These are phyloP conservation scores for Arabidopsis thaliana DNA, from an alignment of 345 rosid genomes.

Conservation along the genomic window TAIR10.1 NC_003071.7:8632001-8632500, in stretches of 20 bases:
- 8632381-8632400: constrained; percentile 7
- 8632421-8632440: neutral
- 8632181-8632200: constrained; percentile 34
- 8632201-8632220: constrained; percentile 33
- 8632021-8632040: too few relatives aligned
- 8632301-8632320: neutral
- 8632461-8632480: constrained; percentile 79
- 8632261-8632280: constrained; percentile 13
- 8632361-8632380: constrained; percentile 96
- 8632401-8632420: neutral
- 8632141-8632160: constrained; percentile 22
- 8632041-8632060: too few relatives aligned
- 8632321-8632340: constrained; percentile 61
- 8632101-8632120: constrained; percentile 32
- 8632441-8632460: constrained; percentile 10
- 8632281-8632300: neutral
- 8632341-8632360: constrained; percentile 92
- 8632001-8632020: too few relatives aligned
- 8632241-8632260: constrained; percentile 8
- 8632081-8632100: constrained; percentile 19
- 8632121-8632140: constrained; percentile 39
- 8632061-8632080: neutral
- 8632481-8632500: constrained; percentile 92
- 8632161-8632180: constrained; percentile 31
- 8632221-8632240: constrained; percentile 34